Conservation (phyloP, 371 early-diverging fungal species). For the Umbelopsis sp. region DNA sequence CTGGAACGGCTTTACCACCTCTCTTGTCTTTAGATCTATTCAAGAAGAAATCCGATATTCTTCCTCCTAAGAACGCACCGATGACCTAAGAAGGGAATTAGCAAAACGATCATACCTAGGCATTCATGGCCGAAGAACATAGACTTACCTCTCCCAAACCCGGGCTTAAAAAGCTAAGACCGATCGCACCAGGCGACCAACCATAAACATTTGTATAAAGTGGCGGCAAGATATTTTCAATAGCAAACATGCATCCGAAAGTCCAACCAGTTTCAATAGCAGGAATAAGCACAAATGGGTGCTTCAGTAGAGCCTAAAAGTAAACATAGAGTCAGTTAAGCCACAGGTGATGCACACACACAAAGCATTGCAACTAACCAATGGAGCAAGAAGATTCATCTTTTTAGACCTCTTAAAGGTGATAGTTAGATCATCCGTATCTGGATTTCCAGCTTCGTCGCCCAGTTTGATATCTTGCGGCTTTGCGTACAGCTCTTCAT, state of each 20-base stretch:
- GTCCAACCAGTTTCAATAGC: conserved; percentile 59
- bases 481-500: background rate
- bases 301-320: conserved; percentile 37
- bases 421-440: conserved; percentile 16
- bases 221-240: conserved; percentile 51
- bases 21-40: conserved; percentile 47
- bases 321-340: conserved; percentile 23
- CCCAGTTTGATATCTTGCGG: background rate
- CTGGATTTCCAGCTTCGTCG: background rate
- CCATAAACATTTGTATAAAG: conserved; percentile 40
- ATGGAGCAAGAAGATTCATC: conserved; percentile 32
- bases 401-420: conserved; percentile 30
- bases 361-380: background rate
- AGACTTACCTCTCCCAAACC: conserved; percentile 47
- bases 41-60: conserved; percentile 54
- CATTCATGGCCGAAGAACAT: too few relatives aligned
- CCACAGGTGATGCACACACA: too few relatives aligned
- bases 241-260: conserved; percentile 61
- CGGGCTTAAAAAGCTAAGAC: conserved; percentile 48
- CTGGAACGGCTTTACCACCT: conserved; percentile 52
- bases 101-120: background rate
- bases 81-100: conserved; percentile 28
- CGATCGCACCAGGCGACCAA: conserved; percentile 40
- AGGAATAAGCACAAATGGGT: conserved; percentile 56
- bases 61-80: conserved; percentile 57